Base-by-base conservation (phyloP, 2,329 filamentous ascomycete species). In the Xylaria sp. region DNA sequence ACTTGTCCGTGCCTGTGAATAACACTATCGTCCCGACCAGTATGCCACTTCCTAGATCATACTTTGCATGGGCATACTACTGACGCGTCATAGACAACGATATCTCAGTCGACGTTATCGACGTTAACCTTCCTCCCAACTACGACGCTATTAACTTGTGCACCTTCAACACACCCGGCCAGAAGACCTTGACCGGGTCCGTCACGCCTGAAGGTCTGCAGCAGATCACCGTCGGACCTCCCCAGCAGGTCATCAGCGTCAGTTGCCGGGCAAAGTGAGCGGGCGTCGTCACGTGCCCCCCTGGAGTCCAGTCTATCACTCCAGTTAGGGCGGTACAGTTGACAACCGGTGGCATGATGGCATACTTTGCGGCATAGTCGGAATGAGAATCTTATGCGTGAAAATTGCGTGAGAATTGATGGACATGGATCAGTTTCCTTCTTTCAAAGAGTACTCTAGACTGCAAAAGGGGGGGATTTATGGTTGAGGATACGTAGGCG, bases 201-300 rank as follows among this genome's bases (percentile, higher is more conserved):
- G 69, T 73, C 62, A 68, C 67, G 35, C 44, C 64, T 1, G 57
- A 63, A 2, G 75, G 75, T 8, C 62, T 71, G 13, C 72, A 75
- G 63, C 74, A 77, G 58, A 70, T 82, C 19, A 66, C 74, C 7
- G 72, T 82, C 23, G 75, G 76, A 0, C 78, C 79, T 19, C 77
- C 79, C 3, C 73, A 76, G 66, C 74, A 75, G 3, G 72, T 82
- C 55, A 68, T 68, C 4, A 71, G 70, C 11, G 77, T 81, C 19
- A 75, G 71, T 63, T 80, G 78, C 68, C 63, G 71, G 55, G 76
- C 77, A 56, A 63, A 69, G 2, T 81, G 77, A 58, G 37, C 18
- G 4, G 7, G 9, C 8, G 8, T 42, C 37, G 37, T 42, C 37
- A 42, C 23, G 23, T 30, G 23, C 3, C 23, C 23, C 23, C 23